These are phyloP conservation scores for Linnemannia hyalina DNA, from an alignment of 192 early-diverging fungal species.

Conservation along the genomic window DNA sequence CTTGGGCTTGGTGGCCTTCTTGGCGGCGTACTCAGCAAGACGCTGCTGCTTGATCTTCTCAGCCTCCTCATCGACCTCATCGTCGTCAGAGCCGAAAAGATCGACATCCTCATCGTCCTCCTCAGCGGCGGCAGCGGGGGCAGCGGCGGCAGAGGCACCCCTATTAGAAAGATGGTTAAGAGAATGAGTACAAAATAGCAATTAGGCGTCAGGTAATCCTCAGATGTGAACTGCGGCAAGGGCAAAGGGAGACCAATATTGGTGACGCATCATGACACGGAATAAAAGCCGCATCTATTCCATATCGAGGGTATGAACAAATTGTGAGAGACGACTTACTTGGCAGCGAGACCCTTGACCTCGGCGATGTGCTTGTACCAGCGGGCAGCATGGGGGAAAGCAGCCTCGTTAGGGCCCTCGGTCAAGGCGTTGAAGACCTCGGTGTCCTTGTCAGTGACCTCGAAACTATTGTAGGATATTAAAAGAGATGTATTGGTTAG, in stretches of 20 bases:
- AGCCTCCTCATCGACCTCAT: conserved; percentile 92
- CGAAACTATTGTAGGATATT: conserved; percentile 61
- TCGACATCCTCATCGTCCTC: conserved; percentile 96
- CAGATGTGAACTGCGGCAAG: not conserved
- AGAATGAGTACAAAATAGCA: not conserved
- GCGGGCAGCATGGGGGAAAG: conserved; percentile 90
- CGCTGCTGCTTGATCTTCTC: conserved; percentile 90
- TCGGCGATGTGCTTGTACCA: conserved; percentile 95
- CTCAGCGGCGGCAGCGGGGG: conserved; percentile 68
- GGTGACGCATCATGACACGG: not conserved
- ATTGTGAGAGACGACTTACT: conserved; percentile 51
- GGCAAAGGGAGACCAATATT: not conserved
- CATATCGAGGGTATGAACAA: not conserved
- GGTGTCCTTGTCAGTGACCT: conserved; percentile 87
- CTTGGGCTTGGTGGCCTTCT: conserved; percentile 92
- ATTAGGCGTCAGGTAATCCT: not conserved
- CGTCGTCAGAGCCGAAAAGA: conserved; percentile 96
- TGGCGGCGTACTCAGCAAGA: conserved; percentile 90
- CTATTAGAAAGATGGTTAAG: conserved; percentile 47
- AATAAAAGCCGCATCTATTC: not conserved
- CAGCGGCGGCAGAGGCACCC: conserved; percentile 67
- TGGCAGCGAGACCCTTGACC: conserved; percentile 64
- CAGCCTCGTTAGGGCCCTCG: conserved; percentile 77
- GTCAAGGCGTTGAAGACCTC: conserved; percentile 86
- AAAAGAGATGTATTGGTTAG: not conserved